Conservation (phyloP, 768 basidiomycete genomes). For the Xerocomus spinulosus region DNA sequence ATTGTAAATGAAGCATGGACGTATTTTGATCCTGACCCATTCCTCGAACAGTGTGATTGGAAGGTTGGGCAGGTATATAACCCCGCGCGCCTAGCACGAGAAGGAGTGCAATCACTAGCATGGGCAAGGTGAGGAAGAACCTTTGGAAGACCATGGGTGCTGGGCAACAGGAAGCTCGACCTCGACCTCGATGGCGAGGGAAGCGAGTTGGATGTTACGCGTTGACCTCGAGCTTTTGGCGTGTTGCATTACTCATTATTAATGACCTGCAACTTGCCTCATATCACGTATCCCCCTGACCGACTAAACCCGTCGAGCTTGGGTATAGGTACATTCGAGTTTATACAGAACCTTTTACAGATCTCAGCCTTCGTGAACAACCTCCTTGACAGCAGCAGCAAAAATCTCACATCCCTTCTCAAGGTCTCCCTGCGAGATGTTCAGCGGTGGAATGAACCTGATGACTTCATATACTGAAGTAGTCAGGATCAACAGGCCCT, state of each 20-base stretch:
- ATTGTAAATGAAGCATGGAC: slow-evolving; percentile 50
- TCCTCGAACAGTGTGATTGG: slow-evolving; percentile 55
- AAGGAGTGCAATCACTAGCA: slow-evolving; percentile 6
- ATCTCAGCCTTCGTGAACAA: slow-evolving; percentile 41
- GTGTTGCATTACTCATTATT: slow-evolving; percentile 1
- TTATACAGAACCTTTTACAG: neutral
- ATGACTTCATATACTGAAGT: slow-evolving; percentile 86
- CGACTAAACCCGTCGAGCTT: slow-evolving; percentile 6
- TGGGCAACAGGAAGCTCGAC: neutral
- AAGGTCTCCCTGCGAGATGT: slow-evolving; percentile 72
- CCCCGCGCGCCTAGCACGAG: slow-evolving; percentile 24
- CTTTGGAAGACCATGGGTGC: slow-evolving; percentile 14
- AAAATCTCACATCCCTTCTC: slow-evolving; percentile 64
- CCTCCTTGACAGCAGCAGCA: slow-evolving; percentile 64
- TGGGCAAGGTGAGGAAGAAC: slow-evolving; percentile 1
- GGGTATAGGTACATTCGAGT: neutral
- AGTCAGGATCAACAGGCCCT: slow-evolving; percentile 82
- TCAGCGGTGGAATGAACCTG: slow-evolving; percentile 91
- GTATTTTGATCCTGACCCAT: slow-evolving; percentile 48
- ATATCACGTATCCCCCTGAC: neutral
- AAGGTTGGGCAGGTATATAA: slow-evolving; percentile 71
- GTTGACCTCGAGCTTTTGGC: slow-evolving; percentile 7
- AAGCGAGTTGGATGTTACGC: slow-evolving; percentile 1
- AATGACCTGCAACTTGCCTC: neutral
- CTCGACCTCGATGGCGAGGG: slow-evolving; percentile 13